phyloP scores from a whole-genome alignment of 176 grass and related monocot genomes.

The Rhynchospora tenuis region DNA sequence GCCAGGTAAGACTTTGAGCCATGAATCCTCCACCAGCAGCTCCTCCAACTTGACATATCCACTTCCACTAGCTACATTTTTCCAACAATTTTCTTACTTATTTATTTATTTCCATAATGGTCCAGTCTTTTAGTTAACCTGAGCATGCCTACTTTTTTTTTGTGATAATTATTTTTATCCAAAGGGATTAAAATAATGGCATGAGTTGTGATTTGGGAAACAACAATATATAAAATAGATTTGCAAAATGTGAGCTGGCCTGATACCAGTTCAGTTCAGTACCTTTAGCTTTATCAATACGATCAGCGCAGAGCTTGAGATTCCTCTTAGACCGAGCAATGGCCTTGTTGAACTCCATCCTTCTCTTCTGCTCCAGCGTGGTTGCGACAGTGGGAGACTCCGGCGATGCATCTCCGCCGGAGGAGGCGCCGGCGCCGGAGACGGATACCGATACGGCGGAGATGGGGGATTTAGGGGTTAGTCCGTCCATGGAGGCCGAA shows the following conservation, averaged over 20 bases:
- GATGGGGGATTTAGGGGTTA: constrained; percentile 26
- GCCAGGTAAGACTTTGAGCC: constrained; percentile 48
- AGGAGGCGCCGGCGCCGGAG: neutral
- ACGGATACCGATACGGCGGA: constrained; percentile 19
- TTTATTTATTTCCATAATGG: neutral
- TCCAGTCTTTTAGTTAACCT: neutral
- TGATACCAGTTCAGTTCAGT: constrained; percentile 1
- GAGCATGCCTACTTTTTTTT: neutral
- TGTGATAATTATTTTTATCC: neutral
- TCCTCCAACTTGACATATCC: constrained; percentile 67
- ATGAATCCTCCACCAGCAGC: constrained; percentile 77
- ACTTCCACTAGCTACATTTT: constrained; percentile 28
- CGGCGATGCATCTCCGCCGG: neutral
- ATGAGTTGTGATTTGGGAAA: neutral
- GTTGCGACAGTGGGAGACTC: constrained; percentile 11
- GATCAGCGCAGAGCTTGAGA: constrained; percentile 43
- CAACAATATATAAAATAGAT: neutral
- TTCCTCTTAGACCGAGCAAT: constrained; percentile 55
- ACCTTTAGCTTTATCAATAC: constrained; percentile 72
- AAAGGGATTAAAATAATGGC: neutral
- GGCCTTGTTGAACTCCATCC: constrained; percentile 72
- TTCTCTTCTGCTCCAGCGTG: constrained; percentile 50
- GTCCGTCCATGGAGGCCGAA: neutral
- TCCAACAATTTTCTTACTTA: neutral
- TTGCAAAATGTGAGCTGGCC: neutral